Percentiles rank a stretch among this genome's conserved stretches.
These are phyloP conservation scores for Fraxinus greggii DNA, from an alignment of 305 asterid species.

Conservation along the genomic window DNA sequence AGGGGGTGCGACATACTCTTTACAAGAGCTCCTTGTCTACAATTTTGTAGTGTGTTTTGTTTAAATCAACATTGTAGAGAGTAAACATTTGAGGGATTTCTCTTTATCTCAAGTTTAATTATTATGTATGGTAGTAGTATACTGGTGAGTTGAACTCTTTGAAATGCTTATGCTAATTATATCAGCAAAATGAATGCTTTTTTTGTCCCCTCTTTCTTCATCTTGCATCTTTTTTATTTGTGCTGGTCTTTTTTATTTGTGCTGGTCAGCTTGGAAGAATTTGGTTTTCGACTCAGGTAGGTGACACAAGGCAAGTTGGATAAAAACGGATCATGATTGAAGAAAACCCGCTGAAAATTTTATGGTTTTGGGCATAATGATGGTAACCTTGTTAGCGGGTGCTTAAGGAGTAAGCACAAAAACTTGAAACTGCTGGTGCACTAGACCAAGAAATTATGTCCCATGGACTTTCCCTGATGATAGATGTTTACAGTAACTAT, in stretches of 20 bases:
- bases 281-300: not conserved
- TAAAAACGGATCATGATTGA: not conserved
- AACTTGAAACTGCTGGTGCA: slow-evolving; percentile 64
- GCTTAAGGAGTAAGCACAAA: slow-evolving; percentile 55
- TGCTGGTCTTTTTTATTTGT: not conserved
- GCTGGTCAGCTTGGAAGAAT: not conserved
- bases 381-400: not conserved
- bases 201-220: not conserved
- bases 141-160: not conserved
- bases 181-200: not conserved
- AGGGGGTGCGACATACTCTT: not conserved
- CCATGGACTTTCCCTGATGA: slow-evolving; percentile 60
- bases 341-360: not conserved
- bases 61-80: not conserved
- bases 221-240: not conserved
- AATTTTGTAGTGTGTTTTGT: not conserved
- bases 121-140: not conserved
- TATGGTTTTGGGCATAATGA: not conserved
- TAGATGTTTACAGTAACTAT: slow-evolving; percentile 74
- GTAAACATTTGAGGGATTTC: not conserved
- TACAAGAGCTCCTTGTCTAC: not conserved
- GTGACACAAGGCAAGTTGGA: not conserved
- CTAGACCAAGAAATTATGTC: slow-evolving; percentile 61
- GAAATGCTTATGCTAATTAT: not conserved
- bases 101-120: not conserved